Percentiles rank a stretch among this genome's conserved stretches.
phyloP scores from a whole-genome alignment of 352 stramenopile species.

The Halophytophthora batemanensis region DNA sequence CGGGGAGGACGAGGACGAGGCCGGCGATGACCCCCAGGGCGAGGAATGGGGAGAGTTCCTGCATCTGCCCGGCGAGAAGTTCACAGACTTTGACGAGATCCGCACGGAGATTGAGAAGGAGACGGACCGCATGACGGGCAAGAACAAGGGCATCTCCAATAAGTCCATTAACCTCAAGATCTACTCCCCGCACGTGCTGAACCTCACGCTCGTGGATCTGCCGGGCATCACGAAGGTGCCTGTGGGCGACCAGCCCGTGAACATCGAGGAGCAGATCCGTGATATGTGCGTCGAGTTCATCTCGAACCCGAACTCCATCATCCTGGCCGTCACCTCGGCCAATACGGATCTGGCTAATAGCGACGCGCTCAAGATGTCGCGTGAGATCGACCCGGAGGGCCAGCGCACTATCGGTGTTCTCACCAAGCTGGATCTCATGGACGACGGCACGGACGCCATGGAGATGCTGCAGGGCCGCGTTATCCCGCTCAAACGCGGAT shows the following conservation, averaged over 20 bases:
- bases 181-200: constrained; percentile 97
- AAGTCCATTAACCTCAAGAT: constrained; percentile 99
- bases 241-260: constrained; percentile 97
- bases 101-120: constrained; percentile 97
- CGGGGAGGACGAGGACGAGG: constrained; percentile 20
- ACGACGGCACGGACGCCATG: constrained; percentile 97
- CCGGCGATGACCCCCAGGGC: constrained; percentile 26
- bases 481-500: constrained; percentile 97
- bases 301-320: constrained; percentile 98
- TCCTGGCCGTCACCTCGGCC: constrained; percentile 97
- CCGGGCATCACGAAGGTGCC: constrained; percentile 98
- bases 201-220: constrained; percentile 99
- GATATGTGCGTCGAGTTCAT: constrained; percentile 99
- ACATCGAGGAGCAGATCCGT: constrained; percentile 99
- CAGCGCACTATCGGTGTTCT: constrained; percentile 98
- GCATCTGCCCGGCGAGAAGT: constrained; percentile 94
- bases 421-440: constrained; percentile 99
- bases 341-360: constrained; percentile 99
- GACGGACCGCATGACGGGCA: constrained; percentile 94
- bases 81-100: constrained; percentile 97
- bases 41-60: constrained; percentile 99
- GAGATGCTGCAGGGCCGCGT: constrained; percentile 96
- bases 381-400: constrained; percentile 90
- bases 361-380: constrained; percentile 98
- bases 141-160: constrained; percentile 98